Evolutionary conservation across 2,329 filamentous ascomycete genomes (phyloP).

Genomic region (Diaporthe capsici): DNA sequence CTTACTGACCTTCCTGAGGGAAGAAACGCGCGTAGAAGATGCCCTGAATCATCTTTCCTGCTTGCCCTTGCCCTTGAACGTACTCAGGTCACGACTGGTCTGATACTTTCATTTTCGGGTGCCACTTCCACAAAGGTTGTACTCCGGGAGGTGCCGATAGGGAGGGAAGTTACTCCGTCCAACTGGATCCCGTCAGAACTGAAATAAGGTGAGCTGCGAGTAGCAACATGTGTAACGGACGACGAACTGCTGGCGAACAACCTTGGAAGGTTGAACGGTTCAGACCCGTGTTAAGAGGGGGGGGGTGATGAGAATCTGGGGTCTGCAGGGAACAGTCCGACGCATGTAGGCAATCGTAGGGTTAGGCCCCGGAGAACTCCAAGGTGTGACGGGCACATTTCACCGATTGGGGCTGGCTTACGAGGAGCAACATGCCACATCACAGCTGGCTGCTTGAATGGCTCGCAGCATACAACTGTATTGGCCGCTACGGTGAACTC

Average conservation of each 20-base stretch:
- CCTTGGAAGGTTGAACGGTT: neutral
- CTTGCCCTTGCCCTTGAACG: constrained; percentile 30
- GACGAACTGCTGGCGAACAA: neutral
- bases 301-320: neutral
- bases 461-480: neutral
- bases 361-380: neutral
- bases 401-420: too few species aligned
- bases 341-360: neutral
- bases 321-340: neutral
- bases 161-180: too few species aligned
- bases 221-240: neutral
- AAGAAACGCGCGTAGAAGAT: constrained; percentile 81
- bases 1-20: constrained; percentile 69
- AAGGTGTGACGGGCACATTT: too few species aligned
- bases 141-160: neutral
- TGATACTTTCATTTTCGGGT: constrained; percentile 4
- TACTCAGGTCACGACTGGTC: constrained; percentile 2
- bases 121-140: neutral
- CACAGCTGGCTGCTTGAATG: neutral
- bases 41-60: constrained; percentile 72
- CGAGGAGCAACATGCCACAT: neutral
- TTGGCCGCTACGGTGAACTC: neutral
- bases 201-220: neutral
- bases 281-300: neutral
- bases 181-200: neutral